Base-by-base conservation (phyloP, 257 asterid species). In the Anisodus acutangulus region DNA sequence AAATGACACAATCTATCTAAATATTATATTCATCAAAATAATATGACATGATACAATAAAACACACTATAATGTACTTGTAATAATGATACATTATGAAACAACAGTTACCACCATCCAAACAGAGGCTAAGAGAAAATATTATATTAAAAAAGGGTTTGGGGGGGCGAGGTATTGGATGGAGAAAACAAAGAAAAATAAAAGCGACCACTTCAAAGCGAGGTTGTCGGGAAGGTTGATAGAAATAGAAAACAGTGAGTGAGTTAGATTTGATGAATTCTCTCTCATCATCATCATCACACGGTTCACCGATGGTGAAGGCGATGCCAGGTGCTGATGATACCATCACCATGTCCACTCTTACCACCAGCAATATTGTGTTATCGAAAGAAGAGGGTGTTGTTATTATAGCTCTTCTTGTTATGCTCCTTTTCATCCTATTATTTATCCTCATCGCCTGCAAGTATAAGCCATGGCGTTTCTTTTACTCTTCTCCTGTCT, bases 401-500 rank as follows among this genome's bases (percentile, higher is more conserved):
- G 85, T 82, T 79, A 31, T 89, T 19, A 2, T 70, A 51, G 26
- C 90, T 19, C 51, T 85, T 86, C 54, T 87, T 90, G 94, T 94
- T 93, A 94, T 93, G 98, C 92, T 96, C 87, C 94, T 94, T 78
- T 79, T 96, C 84, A 78, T 96, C 87, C 81, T 94, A 57, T 85
- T 93, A 87, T 88, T 94, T 87, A 83, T 93, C 90, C 79, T 94
- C 85, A 86, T 96, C 90, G 94, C 95, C 88, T 94, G 97, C 90
- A 92, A 91, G 91, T 92, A 90, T 91, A 90, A 90, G 83, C 99
- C 95, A 88, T 96, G 98, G 98, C 95, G 97, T 80, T 82, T 82
- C 85, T 76, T 76, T 51, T 76, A 53, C 80, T 82, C 90, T 88
- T 84, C 88, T 93, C 88, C 60, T 84, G 43, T 85, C 91, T 84